A percentile compares a stretch with the other conserved stretches of the same genome.
Evolutionary conservation across 140 eudicot genomes (phyloP).

Genomic region (Cichorium intybus): DNA sequence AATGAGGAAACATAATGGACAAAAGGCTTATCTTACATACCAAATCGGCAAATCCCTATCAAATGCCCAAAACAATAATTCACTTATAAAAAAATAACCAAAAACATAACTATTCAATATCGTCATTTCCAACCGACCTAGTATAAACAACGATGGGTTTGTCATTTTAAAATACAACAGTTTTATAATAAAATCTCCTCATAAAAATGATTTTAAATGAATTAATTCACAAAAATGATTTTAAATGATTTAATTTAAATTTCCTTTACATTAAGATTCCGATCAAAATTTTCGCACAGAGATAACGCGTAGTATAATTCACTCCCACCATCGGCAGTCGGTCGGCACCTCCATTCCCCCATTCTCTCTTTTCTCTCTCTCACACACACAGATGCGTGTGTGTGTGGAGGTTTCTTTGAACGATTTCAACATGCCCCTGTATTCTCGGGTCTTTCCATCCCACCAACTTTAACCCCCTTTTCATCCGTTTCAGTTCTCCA

Average conservation of each 20-base stretch:
- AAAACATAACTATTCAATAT: too few species aligned
- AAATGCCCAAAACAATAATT: too few species aligned
- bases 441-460: slow-evolving; percentile 8
- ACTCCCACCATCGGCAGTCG: background rate
- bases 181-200: too few species aligned
- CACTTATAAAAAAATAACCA: too few species aligned
- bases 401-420: slow-evolving; percentile 11
- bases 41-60: too few species aligned
- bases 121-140: too few species aligned
- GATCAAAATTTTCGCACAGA: background rate
- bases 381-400: slow-evolving; percentile 12
- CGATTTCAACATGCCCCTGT: slow-evolving; percentile 22
- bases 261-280: background rate
- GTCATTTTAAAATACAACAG: too few species aligned
- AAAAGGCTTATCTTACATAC: too few species aligned
- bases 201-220: background rate
- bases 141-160: background rate
- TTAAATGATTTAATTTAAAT: background rate
- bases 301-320: background rate
- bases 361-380: slow-evolving; percentile 4
- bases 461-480: background rate
- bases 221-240: too few species aligned
- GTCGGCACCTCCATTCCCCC: background rate
- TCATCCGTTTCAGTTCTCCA: too few species aligned
- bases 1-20: too few species aligned